phyloP scores from a whole-genome alignment of 2,329 filamentous ascomycete species.

The Aspergillus fructus region DNA sequence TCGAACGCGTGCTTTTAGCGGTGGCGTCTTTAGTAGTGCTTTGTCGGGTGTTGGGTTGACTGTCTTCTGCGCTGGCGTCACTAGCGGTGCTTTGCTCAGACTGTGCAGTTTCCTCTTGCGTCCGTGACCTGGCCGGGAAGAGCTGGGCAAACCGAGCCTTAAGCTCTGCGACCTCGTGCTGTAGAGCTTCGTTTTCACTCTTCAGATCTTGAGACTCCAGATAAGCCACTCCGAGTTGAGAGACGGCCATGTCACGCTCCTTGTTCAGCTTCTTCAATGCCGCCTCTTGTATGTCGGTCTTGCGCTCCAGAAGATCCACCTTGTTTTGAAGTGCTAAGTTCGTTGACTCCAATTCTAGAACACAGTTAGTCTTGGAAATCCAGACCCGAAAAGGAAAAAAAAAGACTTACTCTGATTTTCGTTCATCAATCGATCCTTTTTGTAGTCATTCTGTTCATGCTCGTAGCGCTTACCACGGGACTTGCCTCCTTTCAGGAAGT shows the following conservation, averaged over 20 bases:
- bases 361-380: conserved; percentile 22
- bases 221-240: conserved; percentile 57
- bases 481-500: conserved; percentile 48
- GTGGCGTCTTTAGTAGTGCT: conserved; percentile 32
- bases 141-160: conserved; percentile 35
- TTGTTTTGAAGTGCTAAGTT: conserved; percentile 56
- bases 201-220: conserved; percentile 50
- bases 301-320: conserved; percentile 56
- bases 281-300: conserved; percentile 54
- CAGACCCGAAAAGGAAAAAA: no score
- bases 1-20: conserved; percentile 29
- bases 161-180: conserved; percentile 40
- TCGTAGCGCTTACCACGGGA: conserved; percentile 28
- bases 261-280: conserved; percentile 54
- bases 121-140: conserved; percentile 19
- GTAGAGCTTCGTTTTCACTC: conserved; percentile 37
- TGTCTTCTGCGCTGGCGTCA: conserved; percentile 30
- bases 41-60: conserved; percentile 31
- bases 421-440: conserved; percentile 30
- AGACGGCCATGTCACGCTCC: conserved; percentile 59
- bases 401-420: conserved; percentile 41
- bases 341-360: conserved; percentile 50
- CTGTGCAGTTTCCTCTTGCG: conserved; percentile 28
- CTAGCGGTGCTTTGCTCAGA: conserved; percentile 26
- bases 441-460: conserved; percentile 48